A percentile compares a stretch with the other conserved stretches of the same genome.
These are phyloP conservation scores for Pichia californica DNA, from an alignment of 805 yeast species.

Conservation along the genomic window DNA sequence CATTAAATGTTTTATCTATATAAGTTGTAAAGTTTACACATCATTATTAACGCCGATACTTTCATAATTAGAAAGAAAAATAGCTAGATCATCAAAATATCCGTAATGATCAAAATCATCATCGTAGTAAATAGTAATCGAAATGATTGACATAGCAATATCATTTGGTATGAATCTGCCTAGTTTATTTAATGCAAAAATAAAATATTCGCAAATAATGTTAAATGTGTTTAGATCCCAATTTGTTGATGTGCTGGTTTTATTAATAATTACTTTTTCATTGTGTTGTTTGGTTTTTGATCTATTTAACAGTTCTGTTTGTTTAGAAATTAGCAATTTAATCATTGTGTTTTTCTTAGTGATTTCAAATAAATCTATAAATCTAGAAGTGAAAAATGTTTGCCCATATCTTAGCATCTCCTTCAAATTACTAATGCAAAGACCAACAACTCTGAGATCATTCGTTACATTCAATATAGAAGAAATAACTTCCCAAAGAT, in stretches of 20 bases:
- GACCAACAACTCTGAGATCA: constrained; percentile 26
- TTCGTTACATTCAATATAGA: constrained; percentile 15
- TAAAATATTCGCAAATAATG: constrained; percentile 27
- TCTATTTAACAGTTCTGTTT: not conserved
- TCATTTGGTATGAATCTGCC: constrained; percentile 37
- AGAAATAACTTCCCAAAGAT: constrained; percentile 44
- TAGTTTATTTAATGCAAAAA: constrained; percentile 33
- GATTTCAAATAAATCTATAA: constrained; percentile 34
- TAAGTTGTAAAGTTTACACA: not conserved
- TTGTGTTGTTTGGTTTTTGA: not conserved
- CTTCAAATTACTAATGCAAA: constrained; percentile 25
- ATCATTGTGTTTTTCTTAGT: constrained; percentile 9
- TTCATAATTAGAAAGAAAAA: not conserved
- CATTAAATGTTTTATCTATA: not conserved
- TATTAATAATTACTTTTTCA: constrained; percentile 8
- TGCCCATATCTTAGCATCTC: constrained; percentile 34
- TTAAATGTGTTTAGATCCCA: constrained; percentile 23
- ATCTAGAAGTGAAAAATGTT: constrained; percentile 41
- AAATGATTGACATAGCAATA: constrained; percentile 31
- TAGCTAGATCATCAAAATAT: constrained; percentile 22
- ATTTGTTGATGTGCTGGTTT: constrained; percentile 23
- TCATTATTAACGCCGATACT: not conserved
- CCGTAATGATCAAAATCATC: constrained; percentile 22
- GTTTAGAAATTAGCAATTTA: constrained; percentile 12
- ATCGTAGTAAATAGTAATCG: constrained; percentile 25